Evolutionary conservation across 2,329 filamentous ascomycete genomes (phyloP).

Genomic region (Fusarium decemcellulare): DNA sequence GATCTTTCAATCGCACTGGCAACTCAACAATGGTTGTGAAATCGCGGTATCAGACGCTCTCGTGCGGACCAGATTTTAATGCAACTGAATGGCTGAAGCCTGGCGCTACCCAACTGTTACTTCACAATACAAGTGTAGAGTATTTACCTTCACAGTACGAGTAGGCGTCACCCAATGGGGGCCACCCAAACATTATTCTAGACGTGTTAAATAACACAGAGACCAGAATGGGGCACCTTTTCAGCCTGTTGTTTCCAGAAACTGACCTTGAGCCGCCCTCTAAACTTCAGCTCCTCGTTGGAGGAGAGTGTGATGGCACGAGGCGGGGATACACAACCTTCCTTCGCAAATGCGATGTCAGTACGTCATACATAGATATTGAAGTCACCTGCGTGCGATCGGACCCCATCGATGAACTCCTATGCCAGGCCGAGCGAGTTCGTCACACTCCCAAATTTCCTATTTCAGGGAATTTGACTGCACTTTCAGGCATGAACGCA

Average conservation of each 20-base stretch:
- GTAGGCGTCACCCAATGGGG: not conserved
- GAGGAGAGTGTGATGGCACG: not conserved
- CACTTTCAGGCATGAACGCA: not conserved
- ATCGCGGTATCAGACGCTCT: conserved; percentile 12
- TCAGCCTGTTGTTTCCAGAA: not conserved
- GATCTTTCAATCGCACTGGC: not conserved
- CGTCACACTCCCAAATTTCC: not conserved
- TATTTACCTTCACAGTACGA: not conserved
- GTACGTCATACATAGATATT: conserved; percentile 14
- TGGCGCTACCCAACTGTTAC: not conserved
- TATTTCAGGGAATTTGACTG: not conserved
- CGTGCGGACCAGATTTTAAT: not conserved
- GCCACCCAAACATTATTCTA: not conserved
- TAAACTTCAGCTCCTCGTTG: conserved; percentile 5
- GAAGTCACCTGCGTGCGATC: not conserved
- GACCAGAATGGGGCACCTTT: not conserved
- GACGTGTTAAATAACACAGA: not conserved
- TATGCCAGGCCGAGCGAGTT: not conserved
- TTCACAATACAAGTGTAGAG: not conserved
- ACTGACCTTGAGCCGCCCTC: not conserved
- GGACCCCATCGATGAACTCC: not conserved
- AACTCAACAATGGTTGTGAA: conserved; percentile 14
- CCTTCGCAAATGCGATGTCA: not conserved
- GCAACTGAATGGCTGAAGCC: not conserved
- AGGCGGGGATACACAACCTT: not conserved